A percentile compares a stretch with the other conserved stretches of the same genome.
These are phyloP conservation scores for Plenodomus biglobosus DNA, from an alignment of 2,329 filamentous ascomycete species.

Conservation along the genomic window DNA sequence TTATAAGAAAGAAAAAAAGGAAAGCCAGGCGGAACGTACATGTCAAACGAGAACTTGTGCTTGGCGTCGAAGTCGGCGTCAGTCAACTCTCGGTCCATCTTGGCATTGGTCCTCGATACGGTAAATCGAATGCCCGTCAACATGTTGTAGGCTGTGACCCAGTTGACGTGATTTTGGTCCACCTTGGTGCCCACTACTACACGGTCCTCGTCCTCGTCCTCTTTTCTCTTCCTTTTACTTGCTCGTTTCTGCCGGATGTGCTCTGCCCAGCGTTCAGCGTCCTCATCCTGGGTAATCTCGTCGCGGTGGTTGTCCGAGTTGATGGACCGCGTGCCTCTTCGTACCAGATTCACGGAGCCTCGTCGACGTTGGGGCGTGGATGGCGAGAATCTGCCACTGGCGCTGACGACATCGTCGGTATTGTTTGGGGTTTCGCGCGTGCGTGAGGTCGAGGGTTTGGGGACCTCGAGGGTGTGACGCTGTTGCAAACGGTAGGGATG, in stretches of 20 bases:
- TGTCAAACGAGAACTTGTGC: slow-evolving; percentile 98
- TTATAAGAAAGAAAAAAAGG: slow-evolving; percentile 16
- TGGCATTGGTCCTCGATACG: slow-evolving; percentile 94
- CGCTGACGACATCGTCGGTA: slow-evolving; percentile 62
- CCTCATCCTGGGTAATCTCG: slow-evolving; percentile 82
- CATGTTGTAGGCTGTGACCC: slow-evolving; percentile 99
- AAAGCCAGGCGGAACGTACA: slow-evolving; percentile 60
- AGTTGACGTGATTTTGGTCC: slow-evolving; percentile 95
- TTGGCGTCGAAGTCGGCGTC: slow-evolving; percentile 90
- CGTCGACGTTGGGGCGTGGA: slow-evolving; percentile 65
- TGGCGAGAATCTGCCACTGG: slow-evolving; percentile 82
- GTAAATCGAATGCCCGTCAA: slow-evolving; percentile 97
- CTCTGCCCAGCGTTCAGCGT: slow-evolving; percentile 89
- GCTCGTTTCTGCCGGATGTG: slow-evolving; percentile 89
- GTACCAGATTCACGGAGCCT: slow-evolving; percentile 78
- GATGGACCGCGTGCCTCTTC: slow-evolving; percentile 80
- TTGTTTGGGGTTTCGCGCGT: slow-evolving; percentile 63
- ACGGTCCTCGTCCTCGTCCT: slow-evolving; percentile 85
- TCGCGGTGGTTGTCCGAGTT: slow-evolving; percentile 83
- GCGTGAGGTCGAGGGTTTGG: slow-evolving; percentile 64
- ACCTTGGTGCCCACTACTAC: slow-evolving; percentile 97
- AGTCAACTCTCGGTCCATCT: slow-evolving; percentile 86
- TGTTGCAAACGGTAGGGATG: slow-evolving; percentile 67
- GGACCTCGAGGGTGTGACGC: slow-evolving; percentile 85
- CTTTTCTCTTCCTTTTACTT: slow-evolving; percentile 78